Base-by-base conservation (phyloP, 345 rosid genomes). In the Noccaea caerulescens region DNA sequence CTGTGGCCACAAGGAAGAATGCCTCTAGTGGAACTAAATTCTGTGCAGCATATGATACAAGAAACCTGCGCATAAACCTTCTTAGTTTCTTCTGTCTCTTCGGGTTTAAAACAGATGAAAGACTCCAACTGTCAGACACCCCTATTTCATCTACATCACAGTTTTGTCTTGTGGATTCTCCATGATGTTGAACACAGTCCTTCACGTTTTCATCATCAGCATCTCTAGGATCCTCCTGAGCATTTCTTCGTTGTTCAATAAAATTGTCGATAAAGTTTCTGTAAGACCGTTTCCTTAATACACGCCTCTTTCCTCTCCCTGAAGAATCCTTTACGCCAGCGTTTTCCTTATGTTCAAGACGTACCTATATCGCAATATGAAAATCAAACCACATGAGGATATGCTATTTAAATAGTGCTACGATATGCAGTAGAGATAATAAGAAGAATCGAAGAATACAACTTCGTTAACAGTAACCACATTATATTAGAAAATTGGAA, bases 41-140 rank as follows among this genome's bases (percentile, higher is more conserved):
- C 97, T 1, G 96, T 94, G 93, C 87, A 87, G 68, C 99, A 94
- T 82, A 94, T 94, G 65, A 81, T 87, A 72, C 99, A 94, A 18
- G 99, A 88, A 65, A 89, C 81, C 8, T 87, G 88, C 50, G 66
- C 10, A 69, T 89, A 71, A 66, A 72, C 63, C 55, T 68, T 55
- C 53, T 80, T 75, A 44, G 64, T 73, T 41, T 69, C 79, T 66
- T 34, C 75, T 8, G 20, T 44, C 32, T 70, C 72, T 60, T 69
- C 42, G 14, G 32, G 37, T 65, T 76, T 76, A n/a, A n/a, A n/a
- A n/a, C n/a, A n/a, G n/a, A n/a, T n/a, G n/a, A n/a, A n/a, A n/a
- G n/a, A n/a, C n/a, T n/a, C n/a, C n/a, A n/a, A n/a, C n/a, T n/a
- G n/a, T n/a, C n/a, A n/a, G n/a, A n/a, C n/a, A n/a, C n/a, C n/a